Percentiles rank a stretch among this genome's conserved stretches.
phyloP scores from a whole-genome alignment of 441 rosid genomes.

The Arabidopsis hybrid region DNA sequence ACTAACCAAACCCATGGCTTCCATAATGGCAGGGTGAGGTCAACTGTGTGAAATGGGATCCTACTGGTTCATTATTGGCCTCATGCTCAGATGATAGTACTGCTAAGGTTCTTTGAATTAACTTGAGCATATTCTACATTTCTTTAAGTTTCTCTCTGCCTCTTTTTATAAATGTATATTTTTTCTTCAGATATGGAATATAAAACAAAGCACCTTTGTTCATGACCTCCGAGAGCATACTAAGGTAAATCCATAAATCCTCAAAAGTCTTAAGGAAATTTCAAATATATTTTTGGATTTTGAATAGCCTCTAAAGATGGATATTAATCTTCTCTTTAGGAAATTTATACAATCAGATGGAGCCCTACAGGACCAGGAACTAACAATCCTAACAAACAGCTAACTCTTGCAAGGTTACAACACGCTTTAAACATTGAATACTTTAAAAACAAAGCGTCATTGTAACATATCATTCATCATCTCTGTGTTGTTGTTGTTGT shows the following conservation, averaged over 20 bases:
- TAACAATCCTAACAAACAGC: slow-evolving; percentile 89
- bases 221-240: slow-evolving; percentile 92
- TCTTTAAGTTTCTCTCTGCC: no score
- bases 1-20: no score
- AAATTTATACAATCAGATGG: slow-evolving; percentile 97
- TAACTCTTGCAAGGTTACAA: slow-evolving; percentile 84
- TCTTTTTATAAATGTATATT: no score
- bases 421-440: background rate
- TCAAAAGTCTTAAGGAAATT: background rate
- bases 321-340: slow-evolving; percentile 54
- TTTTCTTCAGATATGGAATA: slow-evolving; percentile 51
- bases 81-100: no score
- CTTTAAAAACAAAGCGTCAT: background rate
- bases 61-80: no score
- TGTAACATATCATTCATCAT: slow-evolving; percentile 12
- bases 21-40: no score
- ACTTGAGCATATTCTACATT: no score
- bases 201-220: slow-evolving; percentile 79
- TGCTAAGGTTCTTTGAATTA: no score
- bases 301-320: slow-evolving; percentile 1
- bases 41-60: no score
- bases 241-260: slow-evolving; percentile 54
- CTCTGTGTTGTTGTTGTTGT: background rate
- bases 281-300: background rate
- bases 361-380: slow-evolving; percentile 96